Evolutionary conservation across 345 rosid genomes (phyloP), one percentile per base, ranked within the genome.

Genomic region (Euphorbia tirucalli): DNA sequence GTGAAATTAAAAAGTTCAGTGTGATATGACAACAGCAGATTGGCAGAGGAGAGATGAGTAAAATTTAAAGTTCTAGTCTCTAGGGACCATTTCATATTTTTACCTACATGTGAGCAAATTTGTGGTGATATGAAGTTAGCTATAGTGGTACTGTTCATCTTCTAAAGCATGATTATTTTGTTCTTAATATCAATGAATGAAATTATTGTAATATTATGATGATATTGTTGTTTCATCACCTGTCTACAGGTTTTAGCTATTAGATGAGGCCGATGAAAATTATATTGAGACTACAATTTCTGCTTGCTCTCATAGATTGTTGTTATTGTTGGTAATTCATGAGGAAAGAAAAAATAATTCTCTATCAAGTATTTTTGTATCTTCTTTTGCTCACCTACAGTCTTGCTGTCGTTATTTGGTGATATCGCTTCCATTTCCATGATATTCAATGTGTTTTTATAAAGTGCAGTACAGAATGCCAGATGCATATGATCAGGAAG

Each of bases 401-500:
- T 54, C 59, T 31, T 37, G n/a, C 37, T n/a, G 63, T 71, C 54
- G 48, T 65, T 52, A 7, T 65, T 46, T 35, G 22, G 55, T 15
- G 14, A 15, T 64, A 30, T 28, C 35, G 48, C 31, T 64, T 15
- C 69, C 66, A 67, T 48, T 49, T 72, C 6, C 50, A 11, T 65
- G 56, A 28, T 32, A 14, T 54, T 63, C 48, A 57, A 59, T 66
- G 32, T 49, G 37, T 62, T 71, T 64, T 66, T 69, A 37, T 70
- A 60, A 69, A 68, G 54, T 83, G 72, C 89, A 93, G 98, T 94
- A 94, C 78, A 81, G 89, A 80, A 86, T 94, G 86, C 98, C 98
- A 24, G 98, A 94, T 58, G 97, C 98, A 56, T 94, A 94, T 87
- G 98, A 94, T 87, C 82, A 81, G 48, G 96, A 87, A 2, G 93